These are phyloP conservation scores for Myxozyma neglecta DNA, from an alignment of 805 yeast species.

Conservation along the genomic window DNA sequence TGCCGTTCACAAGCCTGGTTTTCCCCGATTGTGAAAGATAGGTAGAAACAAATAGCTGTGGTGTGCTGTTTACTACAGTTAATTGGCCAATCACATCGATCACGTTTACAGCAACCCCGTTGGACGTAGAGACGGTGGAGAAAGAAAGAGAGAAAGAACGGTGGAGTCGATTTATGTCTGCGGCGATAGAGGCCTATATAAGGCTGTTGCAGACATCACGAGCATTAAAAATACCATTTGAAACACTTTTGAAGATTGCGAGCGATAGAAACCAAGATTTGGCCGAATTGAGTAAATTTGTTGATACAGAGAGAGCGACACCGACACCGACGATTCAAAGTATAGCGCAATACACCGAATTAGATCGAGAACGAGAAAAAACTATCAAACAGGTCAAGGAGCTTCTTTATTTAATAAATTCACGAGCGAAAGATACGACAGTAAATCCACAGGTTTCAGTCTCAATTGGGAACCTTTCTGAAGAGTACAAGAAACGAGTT, in stretches of 20 bases:
- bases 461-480: background rate
- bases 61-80: no score
- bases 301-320: background rate
- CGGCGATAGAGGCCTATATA: constrained; percentile 2
- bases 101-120: background rate
- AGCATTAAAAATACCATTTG: background rate
- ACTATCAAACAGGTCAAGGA: background rate
- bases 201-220: constrained; percentile 3
- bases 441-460: background rate
- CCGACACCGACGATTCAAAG: background rate
- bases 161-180: background rate
- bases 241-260: background rate
- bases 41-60: no score
- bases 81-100: background rate
- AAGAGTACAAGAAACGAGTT: background rate
- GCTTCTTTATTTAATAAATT: background rate
- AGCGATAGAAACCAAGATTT: background rate
- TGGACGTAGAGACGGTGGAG: background rate
- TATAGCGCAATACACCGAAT: background rate
- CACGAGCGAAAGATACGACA: background rate
- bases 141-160: background rate
- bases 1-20: no score
- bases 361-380: background rate
- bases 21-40: no score
- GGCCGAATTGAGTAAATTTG: background rate